These are phyloP conservation scores for Ilyonectria destructans DNA, from an alignment of 2,329 filamentous ascomycete genomes.

Conservation along the genomic window DNA sequence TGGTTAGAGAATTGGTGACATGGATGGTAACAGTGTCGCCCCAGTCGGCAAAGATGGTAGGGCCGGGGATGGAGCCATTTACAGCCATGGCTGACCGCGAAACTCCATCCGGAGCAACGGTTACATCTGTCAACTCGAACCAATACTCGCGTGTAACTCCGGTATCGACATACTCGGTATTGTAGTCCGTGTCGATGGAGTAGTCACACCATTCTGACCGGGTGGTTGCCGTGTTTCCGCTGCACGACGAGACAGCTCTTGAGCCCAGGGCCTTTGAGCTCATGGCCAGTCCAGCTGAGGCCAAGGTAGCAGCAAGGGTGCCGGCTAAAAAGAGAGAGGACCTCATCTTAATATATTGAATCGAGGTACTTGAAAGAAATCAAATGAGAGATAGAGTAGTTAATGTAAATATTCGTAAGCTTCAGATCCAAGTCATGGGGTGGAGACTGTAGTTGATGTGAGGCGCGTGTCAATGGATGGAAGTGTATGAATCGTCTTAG, in stretches of 20 bases:
- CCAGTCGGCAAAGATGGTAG: constrained; percentile 70
- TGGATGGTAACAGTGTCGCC: constrained; percentile 66
- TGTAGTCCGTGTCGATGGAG: constrained; percentile 65
- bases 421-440: background rate
- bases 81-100: constrained; percentile 61
- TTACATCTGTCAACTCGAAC: constrained; percentile 59
- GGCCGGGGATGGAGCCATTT: constrained; percentile 74
- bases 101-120: constrained; percentile 63
- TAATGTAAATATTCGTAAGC: background rate
- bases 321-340: constrained; percentile 10
- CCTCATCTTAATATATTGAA: constrained; percentile 1
- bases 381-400: background rate
- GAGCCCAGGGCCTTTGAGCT: background rate
- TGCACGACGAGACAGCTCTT: constrained; percentile 9
- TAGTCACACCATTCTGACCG: constrained; percentile 63
- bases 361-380: background rate
- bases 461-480: background rate
- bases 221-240: constrained; percentile 49
- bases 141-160: constrained; percentile 67
- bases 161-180: constrained; percentile 60
- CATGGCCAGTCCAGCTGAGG: background rate
- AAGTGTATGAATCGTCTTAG: background rate
- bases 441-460: background rate
- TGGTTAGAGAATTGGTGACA: constrained; percentile 64
- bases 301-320: constrained; percentile 9